phyloP scores from a whole-genome alignment of 1,284 basidiomycete species.

The Papiliotrema nemorosa region DNA sequence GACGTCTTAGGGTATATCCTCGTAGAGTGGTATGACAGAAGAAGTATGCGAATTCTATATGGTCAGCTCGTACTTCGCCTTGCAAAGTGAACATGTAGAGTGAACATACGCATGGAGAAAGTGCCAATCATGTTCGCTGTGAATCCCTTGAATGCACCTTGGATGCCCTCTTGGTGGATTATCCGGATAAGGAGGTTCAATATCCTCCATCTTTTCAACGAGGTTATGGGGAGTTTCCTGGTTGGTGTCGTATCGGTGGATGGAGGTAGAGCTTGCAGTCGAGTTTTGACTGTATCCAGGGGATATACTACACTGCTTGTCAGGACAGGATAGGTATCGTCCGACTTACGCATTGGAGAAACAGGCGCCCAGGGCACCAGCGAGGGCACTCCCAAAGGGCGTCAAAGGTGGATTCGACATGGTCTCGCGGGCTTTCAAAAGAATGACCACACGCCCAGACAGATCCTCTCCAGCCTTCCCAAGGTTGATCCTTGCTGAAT shows the following conservation, averaged over 20 bases:
- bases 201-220: slow-evolving; percentile 51
- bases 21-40: slow-evolving; percentile 96
- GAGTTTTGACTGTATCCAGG: slow-evolving; percentile 92
- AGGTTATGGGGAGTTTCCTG: slow-evolving; percentile 8
- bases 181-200: slow-evolving; percentile 65
- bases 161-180: slow-evolving; percentile 71
- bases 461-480: too few species aligned
- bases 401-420: slow-evolving; percentile 57
- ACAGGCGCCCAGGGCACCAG: slow-evolving; percentile 90
- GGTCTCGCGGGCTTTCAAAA: background rate
- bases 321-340: background rate
- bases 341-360: slow-evolving; percentile 82
- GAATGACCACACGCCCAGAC: too few species aligned
- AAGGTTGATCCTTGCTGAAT: too few species aligned
- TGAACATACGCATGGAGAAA: slow-evolving; percentile 90
- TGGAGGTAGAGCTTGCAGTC: slow-evolving; percentile 68
- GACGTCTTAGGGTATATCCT: slow-evolving; percentile 44
- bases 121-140: slow-evolving; percentile 98
- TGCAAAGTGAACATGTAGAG: background rate
- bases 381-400: slow-evolving; percentile 86
- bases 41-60: slow-evolving; percentile 96
- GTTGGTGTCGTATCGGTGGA: background rate
- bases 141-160: slow-evolving; percentile 88
- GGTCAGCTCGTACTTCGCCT: too few species aligned
- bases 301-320: slow-evolving; percentile 79